Conservation (phyloP, 257 asterid species). For the Forsythia suspensa region DNA sequence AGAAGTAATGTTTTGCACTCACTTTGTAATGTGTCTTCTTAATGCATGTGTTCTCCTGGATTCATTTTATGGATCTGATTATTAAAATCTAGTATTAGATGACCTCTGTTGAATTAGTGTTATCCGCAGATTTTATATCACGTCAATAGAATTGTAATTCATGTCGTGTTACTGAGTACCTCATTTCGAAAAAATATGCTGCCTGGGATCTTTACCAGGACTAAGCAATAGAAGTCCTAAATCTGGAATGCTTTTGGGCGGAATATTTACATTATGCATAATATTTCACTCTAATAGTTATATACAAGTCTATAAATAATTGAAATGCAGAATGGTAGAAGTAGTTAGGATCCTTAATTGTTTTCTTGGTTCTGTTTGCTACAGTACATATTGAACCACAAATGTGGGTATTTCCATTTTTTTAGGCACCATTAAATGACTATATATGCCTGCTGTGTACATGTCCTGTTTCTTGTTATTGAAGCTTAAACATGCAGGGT, state of each 20-base stretch:
- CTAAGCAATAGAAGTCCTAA: background rate
- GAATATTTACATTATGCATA: background rate
- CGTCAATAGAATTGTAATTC: background rate
- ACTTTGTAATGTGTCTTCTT: conserved; percentile 5
- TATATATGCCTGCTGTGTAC: conserved; percentile 4
- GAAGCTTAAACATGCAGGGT: conserved; percentile 54
- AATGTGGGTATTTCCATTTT: background rate
- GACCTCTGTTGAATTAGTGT: background rate
- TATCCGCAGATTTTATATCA: background rate
- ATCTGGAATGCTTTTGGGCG: background rate
- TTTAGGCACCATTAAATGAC: background rate
- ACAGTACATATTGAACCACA: conserved; percentile 6
- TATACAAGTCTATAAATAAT: background rate
- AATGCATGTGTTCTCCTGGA: conserved; percentile 9
- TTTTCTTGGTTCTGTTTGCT: conserved; percentile 13
- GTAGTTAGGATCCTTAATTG: background rate
- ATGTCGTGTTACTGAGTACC: background rate
- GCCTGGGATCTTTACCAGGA: background rate
- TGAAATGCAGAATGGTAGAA: background rate
- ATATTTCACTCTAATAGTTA: background rate
- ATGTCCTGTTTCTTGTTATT: conserved; percentile 14
- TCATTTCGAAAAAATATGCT: background rate
- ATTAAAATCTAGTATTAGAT: conserved; percentile 9
- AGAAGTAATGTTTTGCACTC: background rate
- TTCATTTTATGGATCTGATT: conserved; percentile 10